phyloP scores from a whole-genome alignment of 352 stramenopile genomes.

The Phytophthora syringae region DNA sequence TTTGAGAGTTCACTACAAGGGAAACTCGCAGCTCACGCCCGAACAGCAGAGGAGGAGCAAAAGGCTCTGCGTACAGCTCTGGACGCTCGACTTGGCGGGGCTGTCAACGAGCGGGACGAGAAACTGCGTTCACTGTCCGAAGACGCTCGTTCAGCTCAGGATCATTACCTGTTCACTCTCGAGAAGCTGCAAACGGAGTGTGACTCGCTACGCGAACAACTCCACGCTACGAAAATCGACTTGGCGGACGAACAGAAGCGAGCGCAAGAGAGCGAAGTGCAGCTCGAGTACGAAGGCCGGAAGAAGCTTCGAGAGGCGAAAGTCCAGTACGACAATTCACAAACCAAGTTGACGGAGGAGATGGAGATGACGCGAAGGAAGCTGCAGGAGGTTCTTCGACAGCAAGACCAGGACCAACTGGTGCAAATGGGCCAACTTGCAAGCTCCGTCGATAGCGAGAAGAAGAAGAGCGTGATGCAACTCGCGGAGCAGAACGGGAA shows the following conservation, averaged over 20 bases:
- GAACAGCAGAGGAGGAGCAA: slow-evolving; percentile 34
- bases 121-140: slow-evolving; percentile 38
- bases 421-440: slow-evolving; percentile 63
- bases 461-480: slow-evolving; percentile 43
- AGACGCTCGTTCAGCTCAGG: slow-evolving; percentile 52
- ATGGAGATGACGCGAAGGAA: slow-evolving; percentile 47
- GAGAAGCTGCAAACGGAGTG: slow-evolving; percentile 58
- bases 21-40: slow-evolving; percentile 25
- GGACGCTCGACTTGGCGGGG: slow-evolving; percentile 27
- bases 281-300: slow-evolving; percentile 36
- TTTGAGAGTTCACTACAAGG: slow-evolving; percentile 46
- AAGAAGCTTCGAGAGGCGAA: slow-evolving; percentile 23
- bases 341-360: slow-evolving; percentile 31
- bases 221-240: slow-evolving; percentile 38
- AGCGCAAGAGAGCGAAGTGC: slow-evolving; percentile 40
- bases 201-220: slow-evolving; percentile 35
- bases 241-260: slow-evolving; percentile 47
- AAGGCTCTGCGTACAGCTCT: slow-evolving; percentile 43
- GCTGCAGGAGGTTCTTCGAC: slow-evolving; percentile 56
- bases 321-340: slow-evolving; percentile 13
- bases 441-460: slow-evolving; percentile 51
- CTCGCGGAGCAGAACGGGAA: slow-evolving; percentile 56
- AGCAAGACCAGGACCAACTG: slow-evolving; percentile 73
- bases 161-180: slow-evolving; percentile 62
- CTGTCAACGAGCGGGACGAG: slow-evolving; percentile 40